Base-by-base conservation (phyloP, 1,139 yeast genomes). In the Lodderomyces parapsilosis region DNA sequence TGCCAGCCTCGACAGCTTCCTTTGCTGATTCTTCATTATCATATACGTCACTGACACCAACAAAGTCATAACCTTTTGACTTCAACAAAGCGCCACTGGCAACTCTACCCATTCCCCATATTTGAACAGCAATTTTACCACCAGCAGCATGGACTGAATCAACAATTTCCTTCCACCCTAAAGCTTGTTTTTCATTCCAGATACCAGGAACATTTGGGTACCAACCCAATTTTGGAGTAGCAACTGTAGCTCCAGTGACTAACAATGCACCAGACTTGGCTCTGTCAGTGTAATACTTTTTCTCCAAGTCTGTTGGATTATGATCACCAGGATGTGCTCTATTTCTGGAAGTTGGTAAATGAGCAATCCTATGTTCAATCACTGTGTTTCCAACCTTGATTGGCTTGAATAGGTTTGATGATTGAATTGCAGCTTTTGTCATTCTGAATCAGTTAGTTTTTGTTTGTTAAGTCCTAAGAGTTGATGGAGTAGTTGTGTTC, bases 21-120 rank as follows among this genome's bases (percentile, higher is more conserved):
- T 59, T 57, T 47, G 65, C 56, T 4, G 54, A 39, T 3, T 48
- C 59, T 25, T 60, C 66, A 40, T 48, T 50, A 8, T 48, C 44
- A 41, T 58, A 63, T 14, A 56, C 42, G n/a, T 51, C 57, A 13
- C 70, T 63, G 23, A 68, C 57, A 25, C 61, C 60, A 32, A 59
- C 36, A 32, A 49, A 56, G 44, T 54, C 58, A 31, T 54, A 49
- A 3, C 71, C 71, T 33, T 51, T 45, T 33, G 58, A 53, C 43
- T 77, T 75, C 52, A 76, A 58, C 22, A 63, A 54, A 9, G 54
- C 62, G 10, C 83, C 74, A 48, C 57, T 66, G 11, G 79, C 80
- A 36, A 66, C 68, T 58, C 86, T 71, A 43, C 89, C 90, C 42
- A 81, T 57, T 31, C 68, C 71, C 84, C 86, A 82, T 39, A 86